phyloP scores from a whole-genome alignment of 768 basidiomycete species.

The Lentinus tigrinus region DNA sequence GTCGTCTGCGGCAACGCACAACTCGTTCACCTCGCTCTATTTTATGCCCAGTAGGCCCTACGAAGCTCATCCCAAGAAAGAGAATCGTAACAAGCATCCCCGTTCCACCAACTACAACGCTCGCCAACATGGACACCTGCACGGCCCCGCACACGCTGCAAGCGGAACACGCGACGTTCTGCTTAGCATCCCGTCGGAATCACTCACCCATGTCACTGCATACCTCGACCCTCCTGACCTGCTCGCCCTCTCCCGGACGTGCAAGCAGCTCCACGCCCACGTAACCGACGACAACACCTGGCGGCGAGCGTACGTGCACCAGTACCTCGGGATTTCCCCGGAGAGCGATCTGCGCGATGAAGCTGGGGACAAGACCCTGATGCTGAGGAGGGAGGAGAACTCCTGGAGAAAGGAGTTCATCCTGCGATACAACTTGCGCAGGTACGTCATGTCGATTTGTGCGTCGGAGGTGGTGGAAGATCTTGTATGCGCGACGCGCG shows the following conservation, averaged over 20 bases:
- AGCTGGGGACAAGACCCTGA: constrained; percentile 34
- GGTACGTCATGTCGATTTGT: constrained; percentile 38
- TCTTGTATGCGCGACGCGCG: background rate
- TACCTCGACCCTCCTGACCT: constrained; percentile 67
- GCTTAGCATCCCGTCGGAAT: constrained; percentile 63
- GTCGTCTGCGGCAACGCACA: constrained; percentile 26
- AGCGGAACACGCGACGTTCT: constrained; percentile 23
- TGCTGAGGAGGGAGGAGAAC: constrained; percentile 54
- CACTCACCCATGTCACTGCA: constrained; percentile 74
- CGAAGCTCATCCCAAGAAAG: constrained; percentile 39
- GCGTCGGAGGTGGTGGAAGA: background rate
- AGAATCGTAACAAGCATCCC: constrained; percentile 32
- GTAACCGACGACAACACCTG: constrained; percentile 79
- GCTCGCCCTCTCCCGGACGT: constrained; percentile 53
- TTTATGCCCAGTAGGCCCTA: constrained; percentile 69
- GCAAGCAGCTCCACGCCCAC: constrained; percentile 55
- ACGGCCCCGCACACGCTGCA: constrained; percentile 22
- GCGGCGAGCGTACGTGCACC: constrained; percentile 69
- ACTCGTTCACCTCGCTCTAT: constrained; percentile 26
- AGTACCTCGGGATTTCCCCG: constrained; percentile 65
- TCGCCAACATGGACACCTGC: constrained; percentile 50
- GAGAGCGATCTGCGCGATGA: constrained; percentile 52
- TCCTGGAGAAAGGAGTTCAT: constrained; percentile 76
- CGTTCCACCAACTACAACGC: constrained; percentile 25
- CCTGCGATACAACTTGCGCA: constrained; percentile 49